Conservation (phyloP, 352 stramenopile genomes). For the Blastocystis hominis region DNA sequence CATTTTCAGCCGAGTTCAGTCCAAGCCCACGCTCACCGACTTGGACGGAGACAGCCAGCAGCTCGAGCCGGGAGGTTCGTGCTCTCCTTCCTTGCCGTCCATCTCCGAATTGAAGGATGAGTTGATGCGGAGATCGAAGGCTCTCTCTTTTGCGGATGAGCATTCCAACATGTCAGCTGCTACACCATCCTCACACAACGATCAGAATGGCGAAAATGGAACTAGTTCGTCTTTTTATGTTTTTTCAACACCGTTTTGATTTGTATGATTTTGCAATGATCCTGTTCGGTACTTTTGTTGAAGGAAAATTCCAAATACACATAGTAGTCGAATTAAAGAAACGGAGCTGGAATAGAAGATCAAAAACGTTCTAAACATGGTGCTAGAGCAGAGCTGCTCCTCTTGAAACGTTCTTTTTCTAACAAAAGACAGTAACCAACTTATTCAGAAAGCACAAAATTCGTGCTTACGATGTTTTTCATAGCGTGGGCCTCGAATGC, state of each 20-base stretch:
- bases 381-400: too few species aligned
- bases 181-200: not conserved
- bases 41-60: not conserved
- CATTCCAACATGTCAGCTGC: not conserved
- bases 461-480: too few species aligned
- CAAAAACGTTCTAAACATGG: too few species aligned
- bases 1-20: not conserved
- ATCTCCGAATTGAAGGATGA: not conserved
- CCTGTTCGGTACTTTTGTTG: too few species aligned
- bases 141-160: constrained; percentile 18
- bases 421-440: too few species aligned
- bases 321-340: too few species aligned
- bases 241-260: not conserved
- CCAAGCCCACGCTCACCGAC: not conserved
- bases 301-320: too few species aligned
- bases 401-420: too few species aligned
- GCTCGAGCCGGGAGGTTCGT: not conserved
- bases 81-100: not conserved
- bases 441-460: too few species aligned
- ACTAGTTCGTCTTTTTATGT: not conserved
- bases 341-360: too few species aligned
- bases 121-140: not conserved
- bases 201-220: not conserved
- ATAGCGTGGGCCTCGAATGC: too few species aligned
- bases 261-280: not conserved